A percentile compares a stretch with the other conserved stretches of the same genome.
Evolutionary conservation across 306 rosid genomes (phyloP).

Genomic region (Cicer bijugum): DNA sequence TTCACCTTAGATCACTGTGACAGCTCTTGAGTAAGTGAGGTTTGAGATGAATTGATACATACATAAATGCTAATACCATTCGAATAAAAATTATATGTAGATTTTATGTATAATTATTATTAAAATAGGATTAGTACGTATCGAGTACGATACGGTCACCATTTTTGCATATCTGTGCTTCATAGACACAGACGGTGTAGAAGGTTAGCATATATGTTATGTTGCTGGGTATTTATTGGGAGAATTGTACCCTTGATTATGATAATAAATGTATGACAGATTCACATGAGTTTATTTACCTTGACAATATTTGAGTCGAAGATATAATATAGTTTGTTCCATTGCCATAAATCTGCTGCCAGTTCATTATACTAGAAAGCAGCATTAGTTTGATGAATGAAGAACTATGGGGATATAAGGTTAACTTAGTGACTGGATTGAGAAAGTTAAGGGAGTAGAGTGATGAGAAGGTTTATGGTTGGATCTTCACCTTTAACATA

Average conservation of each 20-base stretch:
- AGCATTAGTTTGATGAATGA: background rate
- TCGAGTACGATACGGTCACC: too few relatives aligned
- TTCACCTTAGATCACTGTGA: conserved; percentile 23
- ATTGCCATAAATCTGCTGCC: background rate
- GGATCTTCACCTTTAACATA: too few relatives aligned
- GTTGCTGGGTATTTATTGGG: background rate
- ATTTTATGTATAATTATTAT: too few relatives aligned
- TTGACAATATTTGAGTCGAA: background rate
- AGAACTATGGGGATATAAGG: too few relatives aligned
- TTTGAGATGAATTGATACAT: conserved; percentile 17
- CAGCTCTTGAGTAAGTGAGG: conserved; percentile 1
- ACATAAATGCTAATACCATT: conserved; percentile 21
- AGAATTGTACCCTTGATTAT: background rate
- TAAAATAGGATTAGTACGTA: too few relatives aligned
- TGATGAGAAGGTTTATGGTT: too few relatives aligned
- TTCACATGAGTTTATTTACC: background rate
- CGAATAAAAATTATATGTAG: background rate
- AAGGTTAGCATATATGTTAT: background rate
- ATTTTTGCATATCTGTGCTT: too few relatives aligned
- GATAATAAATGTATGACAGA: conserved; percentile 10
- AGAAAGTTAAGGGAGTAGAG: too few relatives aligned
- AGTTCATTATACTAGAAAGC: background rate
- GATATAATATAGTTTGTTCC: background rate
- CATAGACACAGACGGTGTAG: background rate
- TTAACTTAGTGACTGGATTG: too few relatives aligned